Evolutionary conservation across 441 rosid genomes (phyloP).

Genomic region (Cnidoscolus chayamansa): DNA sequence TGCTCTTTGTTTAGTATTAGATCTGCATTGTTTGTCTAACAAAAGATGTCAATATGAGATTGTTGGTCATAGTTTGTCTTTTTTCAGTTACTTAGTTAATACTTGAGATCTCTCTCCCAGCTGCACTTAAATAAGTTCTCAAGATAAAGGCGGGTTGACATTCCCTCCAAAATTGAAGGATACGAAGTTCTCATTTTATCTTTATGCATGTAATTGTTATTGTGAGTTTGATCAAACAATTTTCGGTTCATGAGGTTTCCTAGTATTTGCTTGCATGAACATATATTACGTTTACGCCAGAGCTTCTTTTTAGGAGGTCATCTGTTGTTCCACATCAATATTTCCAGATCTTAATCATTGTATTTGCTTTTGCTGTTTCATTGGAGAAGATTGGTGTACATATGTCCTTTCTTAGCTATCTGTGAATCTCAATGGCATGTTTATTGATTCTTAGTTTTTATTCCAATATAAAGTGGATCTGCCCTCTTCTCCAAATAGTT

Average conservation of each 20-base stretch:
- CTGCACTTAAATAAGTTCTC: background rate
- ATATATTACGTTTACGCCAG: too few species aligned
- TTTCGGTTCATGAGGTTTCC: background rate
- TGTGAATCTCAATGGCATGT: background rate
- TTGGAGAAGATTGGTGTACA: background rate
- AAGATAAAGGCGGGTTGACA: background rate
- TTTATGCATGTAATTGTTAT: background rate
- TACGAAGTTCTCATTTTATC: background rate
- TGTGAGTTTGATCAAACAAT: background rate
- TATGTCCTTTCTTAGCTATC: background rate
- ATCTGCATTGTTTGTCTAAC: conserved; percentile 9
- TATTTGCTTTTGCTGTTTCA: background rate
- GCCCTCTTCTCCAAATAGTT: background rate
- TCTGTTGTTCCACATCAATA: background rate
- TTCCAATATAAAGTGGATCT: background rate
- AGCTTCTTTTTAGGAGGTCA: too few species aligned
- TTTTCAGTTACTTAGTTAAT: background rate
- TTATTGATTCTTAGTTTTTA: background rate
- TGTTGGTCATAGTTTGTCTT: background rate
- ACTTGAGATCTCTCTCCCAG: background rate
- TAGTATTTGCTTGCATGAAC: background rate
- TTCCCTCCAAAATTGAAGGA: background rate
- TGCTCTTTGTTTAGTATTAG: background rate
- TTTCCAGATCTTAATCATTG: conserved; percentile 1
- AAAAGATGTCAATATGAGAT: background rate